Conservation (phyloP, 1,139 yeast species). For the Yueomyces sp. region DNA sequence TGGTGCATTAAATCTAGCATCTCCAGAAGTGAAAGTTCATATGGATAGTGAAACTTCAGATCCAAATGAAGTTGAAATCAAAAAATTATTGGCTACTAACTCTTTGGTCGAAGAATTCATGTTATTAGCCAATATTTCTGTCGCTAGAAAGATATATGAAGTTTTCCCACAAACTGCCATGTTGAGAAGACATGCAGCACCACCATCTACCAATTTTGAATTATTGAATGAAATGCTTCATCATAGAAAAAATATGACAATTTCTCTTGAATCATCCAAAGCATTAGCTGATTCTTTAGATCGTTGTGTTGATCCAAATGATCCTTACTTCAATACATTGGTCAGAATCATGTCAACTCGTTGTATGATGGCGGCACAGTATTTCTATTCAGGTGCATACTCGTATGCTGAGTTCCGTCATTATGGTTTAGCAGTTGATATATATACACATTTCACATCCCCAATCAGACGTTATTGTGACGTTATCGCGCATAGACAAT, state of each 20-base stretch:
- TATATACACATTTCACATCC: conserved; percentile 95
- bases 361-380: conserved; percentile 99
- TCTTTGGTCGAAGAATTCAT: conserved; percentile 96
- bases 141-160: conserved; percentile 82
- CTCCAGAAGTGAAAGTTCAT: conserved; percentile 96
- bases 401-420: conserved; percentile 92
- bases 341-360: conserved; percentile 95
- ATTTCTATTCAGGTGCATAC: conserved; percentile 86
- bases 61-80: conserved; percentile 91
- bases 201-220: conserved; percentile 91
- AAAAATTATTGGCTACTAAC: conserved; percentile 77
- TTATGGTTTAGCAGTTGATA: conserved; percentile 94
- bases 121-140: conserved; percentile 94
- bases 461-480: conserved; percentile 98
- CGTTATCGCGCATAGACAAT: conserved; percentile 90
- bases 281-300: conserved; percentile 92
- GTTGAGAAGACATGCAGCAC: conserved; percentile 94
- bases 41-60: conserved; percentile 96
- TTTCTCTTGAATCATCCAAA: conserved; percentile 76
- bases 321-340: conserved; percentile 86
- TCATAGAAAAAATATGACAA: conserved; percentile 65
- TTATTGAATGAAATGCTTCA: conserved; percentile 77
- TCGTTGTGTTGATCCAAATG: conserved; percentile 66
- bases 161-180: conserved; percentile 96
- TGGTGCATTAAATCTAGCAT: conserved; percentile 93